Evolutionary conservation across 1,284 basidiomycete species (phyloP).

Genomic region (Ganoderma sinense): DNA sequence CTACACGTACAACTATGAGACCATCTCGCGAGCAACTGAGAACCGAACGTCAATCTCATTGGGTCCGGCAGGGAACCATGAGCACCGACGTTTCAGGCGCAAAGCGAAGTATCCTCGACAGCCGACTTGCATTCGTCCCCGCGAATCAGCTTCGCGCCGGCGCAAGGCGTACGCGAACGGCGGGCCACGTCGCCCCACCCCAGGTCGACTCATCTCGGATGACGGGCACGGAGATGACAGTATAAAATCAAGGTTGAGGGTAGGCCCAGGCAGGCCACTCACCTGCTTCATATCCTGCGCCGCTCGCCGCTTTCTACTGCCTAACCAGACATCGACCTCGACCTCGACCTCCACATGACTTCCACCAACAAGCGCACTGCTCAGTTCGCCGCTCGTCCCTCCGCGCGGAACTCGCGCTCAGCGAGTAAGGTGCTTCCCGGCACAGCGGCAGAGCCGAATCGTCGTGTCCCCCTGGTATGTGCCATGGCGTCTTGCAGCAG

Average conservation of each 20-base stretch:
- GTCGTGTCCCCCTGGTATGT: conserved; percentile 17
- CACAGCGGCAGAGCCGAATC: conserved; percentile 14
- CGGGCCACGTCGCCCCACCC: not conserved
- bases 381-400: conserved; percentile 18
- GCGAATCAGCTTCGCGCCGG: conserved; percentile 3
- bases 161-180: not conserved
- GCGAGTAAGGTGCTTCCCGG: conserved; percentile 16
- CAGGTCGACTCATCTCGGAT: not conserved
- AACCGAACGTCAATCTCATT: not conserved
- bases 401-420: conserved; percentile 9
- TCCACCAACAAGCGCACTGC: conserved; percentile 8
- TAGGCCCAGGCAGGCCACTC: not conserved
- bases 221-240: not conserved
- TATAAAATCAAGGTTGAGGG: not conserved
- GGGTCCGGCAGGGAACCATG: not conserved
- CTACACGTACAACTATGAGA: not conserved
- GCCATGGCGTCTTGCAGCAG: not conserved
- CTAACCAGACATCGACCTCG: no score
- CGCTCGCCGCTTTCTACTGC: not conserved
- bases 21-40: not conserved
- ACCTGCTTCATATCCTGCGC: not conserved
- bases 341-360: no score
- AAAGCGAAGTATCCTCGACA: not conserved
- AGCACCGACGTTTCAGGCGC: not conserved
- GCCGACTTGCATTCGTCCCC: not conserved